Evolutionary conservation across 2,329 filamentous ascomycete species (phyloP), one percentile per base, ranked within the genome.

Genomic region (Fusarium redolens): DNA sequence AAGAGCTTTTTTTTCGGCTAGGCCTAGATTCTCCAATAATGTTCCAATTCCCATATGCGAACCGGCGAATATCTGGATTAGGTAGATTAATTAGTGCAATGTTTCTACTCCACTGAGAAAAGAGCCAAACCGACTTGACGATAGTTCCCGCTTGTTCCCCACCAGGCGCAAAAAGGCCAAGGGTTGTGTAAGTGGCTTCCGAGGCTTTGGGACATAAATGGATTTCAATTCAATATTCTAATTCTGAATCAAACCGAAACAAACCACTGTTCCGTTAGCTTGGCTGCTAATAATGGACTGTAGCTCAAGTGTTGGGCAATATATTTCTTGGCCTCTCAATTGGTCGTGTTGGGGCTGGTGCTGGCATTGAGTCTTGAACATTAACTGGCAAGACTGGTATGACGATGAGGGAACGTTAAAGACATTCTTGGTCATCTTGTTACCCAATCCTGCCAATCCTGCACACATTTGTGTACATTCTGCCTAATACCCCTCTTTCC

Each of bases 401-500:
- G 22, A 28, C 35, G 18, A 40, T 40, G 33, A 54, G 25, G 33
- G 20, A 54, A 38, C 33, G 33, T 54, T 40, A 30, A 35, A 10
- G 8, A 38, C 35, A 9, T 17, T 25, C 10, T 41, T 30, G 25
- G 22, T 30, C 56, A 30, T 38, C 48, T n/a, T n/a, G 56, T 18
- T 37, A 31, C 40, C 33, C 20, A 31, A 40, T 51, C 25, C 48
- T 40, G n/a, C 18, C 33, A 40, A 30, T 43, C 20, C 55, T 20
- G 40, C 30, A 13, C 37, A 33, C 45, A 17, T 41, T 31, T 41
- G 45, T n/a, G n/a, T 43, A 30, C 28, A 22, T 43, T 66, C 44
- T 45, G n/a, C n/a, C n/a, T 20, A 41, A 18, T 55, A 54, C 41
- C 65, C 56, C 63, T 47, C 56, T n/a, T 69, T 63, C 40, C 14